Evolutionary conservation across 306 rosid species (phyloP), one percentile per base, ranked within the genome.

Genomic region (Citrullus colocynthis): DNA sequence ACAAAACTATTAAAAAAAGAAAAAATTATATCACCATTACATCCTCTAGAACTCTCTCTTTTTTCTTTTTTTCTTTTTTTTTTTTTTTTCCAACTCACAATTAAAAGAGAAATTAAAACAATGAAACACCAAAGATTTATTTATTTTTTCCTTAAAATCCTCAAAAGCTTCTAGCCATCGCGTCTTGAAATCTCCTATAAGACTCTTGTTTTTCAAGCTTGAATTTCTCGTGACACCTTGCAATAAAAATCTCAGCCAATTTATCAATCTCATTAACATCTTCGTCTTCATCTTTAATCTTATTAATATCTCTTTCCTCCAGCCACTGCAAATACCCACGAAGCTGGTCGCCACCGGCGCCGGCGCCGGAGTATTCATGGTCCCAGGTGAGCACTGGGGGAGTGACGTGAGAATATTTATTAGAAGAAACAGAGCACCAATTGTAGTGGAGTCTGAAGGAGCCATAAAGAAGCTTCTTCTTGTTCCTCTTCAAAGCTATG

Each of bases 371-470:
- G 52, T 67, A 8, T 0, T 18, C 48, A 16, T 69, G 20, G 2
- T 41, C 52, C 34, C 54, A 67, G 4, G 34, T 45, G 56, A 44
- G 3, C 16, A 42, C 20, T 0, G n/a, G 7, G 9, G 77, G 42
- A n/a, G 57, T 48, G 15, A 73, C 77, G 44, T 28, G 77, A 3
- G 45, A 63, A 16, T 48, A 48, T 12, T 52, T 5, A 52, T 20
- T 58, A 1, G 70, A 58, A 7, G 80, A 62, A 17, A 48, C 17
- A 42, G 79, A 76, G 14, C 80, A 78, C 74, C 74, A 78, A 42
- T 78, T 78, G 80, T 78, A 78, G 49, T 78, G 80, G 2, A 78
- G 74, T 32, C 80, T 45, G 17, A 78, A 78, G 11, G 80, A 78
- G 18, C 80, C 80, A 13, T 48, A 78, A 4, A 64, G 10, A 4